Evolutionary conservation across 495 filamentous ascomycete genomes (phyloP), one percentile per base, ranked within the genome.

Genomic region (Penicillium turbatum): DNA sequence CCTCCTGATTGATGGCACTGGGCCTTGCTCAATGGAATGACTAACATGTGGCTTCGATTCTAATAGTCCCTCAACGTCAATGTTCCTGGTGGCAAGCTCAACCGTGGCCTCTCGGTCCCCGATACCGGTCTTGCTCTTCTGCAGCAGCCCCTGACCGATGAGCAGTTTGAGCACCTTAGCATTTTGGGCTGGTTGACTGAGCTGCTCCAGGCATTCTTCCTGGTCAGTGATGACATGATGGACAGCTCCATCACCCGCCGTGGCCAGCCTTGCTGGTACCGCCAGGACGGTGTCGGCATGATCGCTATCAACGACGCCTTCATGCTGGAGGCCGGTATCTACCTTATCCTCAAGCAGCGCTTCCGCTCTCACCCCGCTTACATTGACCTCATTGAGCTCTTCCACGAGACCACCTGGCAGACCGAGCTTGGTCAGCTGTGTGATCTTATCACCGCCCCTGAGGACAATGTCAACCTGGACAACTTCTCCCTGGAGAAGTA

Each of bases 161-260:
- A 95, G 51, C 87, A 96, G 70, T 92, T 89, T 77, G 89, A 91
- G 76, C 73, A 86, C 47, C 76, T 92, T 48, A 87, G 89, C 36
- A 85, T 87, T 15, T 81, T 98, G 41, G 93, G 93, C 54, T 98
- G 93, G 93, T 82, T 96, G 76, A 95, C 92, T 57, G 93, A 98
- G 80, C 79, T 98, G 34, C 87, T 98, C 31, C 93, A 98, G 78
- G 92, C 93, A 52, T 97, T 95, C 82, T 98, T 98, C 82, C 82
- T 98, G 46, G 93, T 98, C 60, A 90, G 90, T 55, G 93, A 98
- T 72, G 93, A 98, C 72, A 96, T 97, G 61, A 98, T 98, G 93
- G 93, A 98, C 77, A 68, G 79, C 62, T 92, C 87, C 57, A 90
- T 93, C 71, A 98, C 93, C 36, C 88, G 93, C 35, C 89, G 93